phyloP scores from a whole-genome alignment of 163 green algal genomes.

The Volvox carteri region DNA sequence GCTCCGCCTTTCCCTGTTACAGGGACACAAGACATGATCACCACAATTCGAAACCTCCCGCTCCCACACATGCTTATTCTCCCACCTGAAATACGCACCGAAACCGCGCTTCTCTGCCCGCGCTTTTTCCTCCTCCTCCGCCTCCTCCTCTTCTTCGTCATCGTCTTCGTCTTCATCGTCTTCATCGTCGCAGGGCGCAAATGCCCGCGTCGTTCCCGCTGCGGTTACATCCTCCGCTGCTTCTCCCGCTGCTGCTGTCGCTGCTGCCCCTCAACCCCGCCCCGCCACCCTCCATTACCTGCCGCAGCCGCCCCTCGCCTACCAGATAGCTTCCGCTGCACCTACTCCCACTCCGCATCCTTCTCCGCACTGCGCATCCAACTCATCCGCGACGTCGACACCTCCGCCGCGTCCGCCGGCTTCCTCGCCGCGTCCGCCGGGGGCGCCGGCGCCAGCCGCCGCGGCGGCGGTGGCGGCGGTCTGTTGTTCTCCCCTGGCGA shows the following conservation, averaged over 20 bases:
- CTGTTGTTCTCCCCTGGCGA: slow-evolving; percentile 68
- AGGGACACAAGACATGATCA: too few relatives aligned
- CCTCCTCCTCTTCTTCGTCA: neutral
- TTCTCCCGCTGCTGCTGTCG: too few relatives aligned
- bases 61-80: too few relatives aligned
- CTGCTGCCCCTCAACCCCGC: neutral
- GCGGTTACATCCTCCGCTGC: too few relatives aligned
- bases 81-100: too few relatives aligned
- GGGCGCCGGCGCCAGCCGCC: neutral
- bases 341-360: slow-evolving; percentile 64
- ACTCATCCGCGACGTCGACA: slow-evolving; percentile 60
- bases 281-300: neutral
- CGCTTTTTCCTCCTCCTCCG: neutral
- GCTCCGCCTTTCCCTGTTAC: too few relatives aligned
- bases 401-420: slow-evolving; percentile 23
- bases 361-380: slow-evolving; percentile 60
- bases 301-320: slow-evolving; percentile 56
- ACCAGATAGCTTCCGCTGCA: slow-evolving; percentile 71
- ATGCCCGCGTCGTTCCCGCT: too few relatives aligned
- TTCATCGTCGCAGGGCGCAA: too few relatives aligned
- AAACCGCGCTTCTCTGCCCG: neutral
- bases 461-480: neutral
- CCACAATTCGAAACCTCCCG: too few relatives aligned
- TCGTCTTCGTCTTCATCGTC: too few relatives aligned
- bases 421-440: slow-evolving; percentile 31